Base-by-base conservation (phyloP, 108 stramenopile genomes). In the Skeletonema tropicum region DNA sequence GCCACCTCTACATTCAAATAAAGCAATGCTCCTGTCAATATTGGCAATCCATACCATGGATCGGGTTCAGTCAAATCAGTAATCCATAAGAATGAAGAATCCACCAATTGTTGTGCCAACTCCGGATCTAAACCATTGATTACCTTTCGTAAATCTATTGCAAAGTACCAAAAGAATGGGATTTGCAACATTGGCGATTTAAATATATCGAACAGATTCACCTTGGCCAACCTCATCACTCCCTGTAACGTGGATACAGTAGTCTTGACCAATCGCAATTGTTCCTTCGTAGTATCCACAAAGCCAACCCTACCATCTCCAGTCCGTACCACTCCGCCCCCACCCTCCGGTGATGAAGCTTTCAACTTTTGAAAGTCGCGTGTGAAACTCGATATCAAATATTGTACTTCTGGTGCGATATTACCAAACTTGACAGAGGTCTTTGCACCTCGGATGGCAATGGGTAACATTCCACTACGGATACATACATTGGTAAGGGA, bases 31-130 rank as follows among this genome's bases (percentile, higher is more conserved):
- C 94, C 94, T 5, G 86, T 86, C 10, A 79, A 52, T 13, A 95
- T 89, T 14, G 94, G 94, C n/a, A 95, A 79, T 11, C 85, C 92
- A 69, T 88, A 93, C 86, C 87, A 93, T 25, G 94, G 92, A 86
- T 95, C 94, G 11, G 94, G 92, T 71, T 95, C 94, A 12, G 92
- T 95, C 68, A 95, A 73, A 65, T 95, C 94, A 0, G 87, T 70
- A 10, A 95, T 76, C 89, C 90, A 92, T n/a, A 80, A 68, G 33
- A 93, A 86, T 52, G 75, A 38, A 0, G 75, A 62, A 31, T 89
- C 90, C 17, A 91, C 91, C 45, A 95, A 72, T 70, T 88, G 73
- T 57, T 95, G 90, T 3, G 94, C 94, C 78, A 95, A 71, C 15
- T 62, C 73, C 1, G 92, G 94, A 77, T 95, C 89, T 29, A 70